These are phyloP conservation scores for Aureobasidium sp. DNA, from an alignment of 2,329 filamentous ascomycete species.

Conservation along the genomic window DNA sequence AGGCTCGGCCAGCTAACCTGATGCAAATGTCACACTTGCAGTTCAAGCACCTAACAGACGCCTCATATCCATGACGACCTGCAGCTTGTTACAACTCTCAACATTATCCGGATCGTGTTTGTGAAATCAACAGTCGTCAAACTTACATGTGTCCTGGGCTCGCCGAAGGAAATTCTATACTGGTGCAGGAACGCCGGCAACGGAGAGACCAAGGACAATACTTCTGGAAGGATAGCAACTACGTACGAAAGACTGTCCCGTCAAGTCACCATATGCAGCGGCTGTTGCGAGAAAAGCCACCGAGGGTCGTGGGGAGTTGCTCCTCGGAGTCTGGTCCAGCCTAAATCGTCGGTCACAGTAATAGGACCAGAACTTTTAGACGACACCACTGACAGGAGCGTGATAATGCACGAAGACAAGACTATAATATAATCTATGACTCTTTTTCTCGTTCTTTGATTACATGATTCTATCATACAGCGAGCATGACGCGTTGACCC, in stretches of 20 bases:
- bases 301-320: neutral
- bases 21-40: neutral
- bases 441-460: slow-evolving; percentile 12
- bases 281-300: neutral
- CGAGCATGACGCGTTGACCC: slow-evolving; percentile 10
- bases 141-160: slow-evolving; percentile 4
- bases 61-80: neutral
- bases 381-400: neutral
- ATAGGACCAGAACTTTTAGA: neutral
- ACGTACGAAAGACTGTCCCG: neutral
- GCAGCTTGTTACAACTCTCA: neutral
- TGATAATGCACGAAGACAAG: neutral
- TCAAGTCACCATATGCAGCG: neutral
- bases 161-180: neutral
- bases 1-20: neutral
- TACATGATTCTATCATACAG: slow-evolving; percentile 14
- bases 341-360: too few species aligned
- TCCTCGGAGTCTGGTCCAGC: neutral
- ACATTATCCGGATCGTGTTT: neutral
- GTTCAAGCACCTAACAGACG: neutral
- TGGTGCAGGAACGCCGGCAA: neutral
- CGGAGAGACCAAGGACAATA: neutral
- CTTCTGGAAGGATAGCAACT: neutral
- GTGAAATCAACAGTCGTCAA: neutral
- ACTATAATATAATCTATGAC: neutral